Percentiles rank a stretch among this genome's conserved stretches.
Conservation (phyloP, 495 filamentous ascomycete species). For the Aspergillus cristatus region DNA sequence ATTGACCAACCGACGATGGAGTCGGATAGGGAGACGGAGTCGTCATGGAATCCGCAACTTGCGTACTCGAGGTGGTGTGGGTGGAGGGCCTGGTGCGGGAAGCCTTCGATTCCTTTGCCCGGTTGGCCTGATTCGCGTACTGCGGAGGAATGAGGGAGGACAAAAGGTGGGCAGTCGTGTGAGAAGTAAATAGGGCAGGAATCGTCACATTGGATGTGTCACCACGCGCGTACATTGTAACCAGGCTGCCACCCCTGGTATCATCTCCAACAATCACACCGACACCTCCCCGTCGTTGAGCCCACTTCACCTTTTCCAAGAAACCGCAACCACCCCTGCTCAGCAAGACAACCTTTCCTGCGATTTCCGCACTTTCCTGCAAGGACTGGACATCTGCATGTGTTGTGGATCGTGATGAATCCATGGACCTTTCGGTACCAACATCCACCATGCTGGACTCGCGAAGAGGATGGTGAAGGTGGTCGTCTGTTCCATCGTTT, state of each 20-base stretch:
- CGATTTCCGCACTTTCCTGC: slow-evolving; percentile 90
- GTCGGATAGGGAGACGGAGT: slow-evolving; percentile 12
- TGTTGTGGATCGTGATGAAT: slow-evolving; percentile 33
- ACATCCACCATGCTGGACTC: slow-evolving; percentile 30
- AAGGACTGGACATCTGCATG: slow-evolving; percentile 94
- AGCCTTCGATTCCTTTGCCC: slow-evolving; percentile 36
- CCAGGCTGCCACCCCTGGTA: slow-evolving; percentile 69
- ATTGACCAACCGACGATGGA: slow-evolving; percentile 18
- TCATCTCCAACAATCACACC: slow-evolving; percentile 94
- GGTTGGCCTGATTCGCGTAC: slow-evolving; percentile 43
- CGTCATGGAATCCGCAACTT: slow-evolving; percentile 15
- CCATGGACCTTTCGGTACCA: slow-evolving; percentile 26
- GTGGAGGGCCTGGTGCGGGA: slow-evolving; percentile 14
- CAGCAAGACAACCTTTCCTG: slow-evolving; percentile 81
- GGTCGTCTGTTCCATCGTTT: slow-evolving; percentile 86
- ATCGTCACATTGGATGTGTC: slow-evolving; percentile 94
- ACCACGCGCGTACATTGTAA: slow-evolving; percentile 94
- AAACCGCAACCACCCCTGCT: slow-evolving; percentile 94
- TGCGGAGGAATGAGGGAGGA: slow-evolving; percentile 78
- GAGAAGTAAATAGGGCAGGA: slow-evolving; percentile 86
- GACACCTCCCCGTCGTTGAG: slow-evolving; percentile 76
- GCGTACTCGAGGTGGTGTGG: slow-evolving; percentile 13
- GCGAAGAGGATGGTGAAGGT: slow-evolving; percentile 63
- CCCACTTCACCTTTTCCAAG: slow-evolving; percentile 94
- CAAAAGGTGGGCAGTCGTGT: slow-evolving; percentile 87